Conservation (phyloP, 1,284 basidiomycete species). For the Pascua guehoae region DNA sequence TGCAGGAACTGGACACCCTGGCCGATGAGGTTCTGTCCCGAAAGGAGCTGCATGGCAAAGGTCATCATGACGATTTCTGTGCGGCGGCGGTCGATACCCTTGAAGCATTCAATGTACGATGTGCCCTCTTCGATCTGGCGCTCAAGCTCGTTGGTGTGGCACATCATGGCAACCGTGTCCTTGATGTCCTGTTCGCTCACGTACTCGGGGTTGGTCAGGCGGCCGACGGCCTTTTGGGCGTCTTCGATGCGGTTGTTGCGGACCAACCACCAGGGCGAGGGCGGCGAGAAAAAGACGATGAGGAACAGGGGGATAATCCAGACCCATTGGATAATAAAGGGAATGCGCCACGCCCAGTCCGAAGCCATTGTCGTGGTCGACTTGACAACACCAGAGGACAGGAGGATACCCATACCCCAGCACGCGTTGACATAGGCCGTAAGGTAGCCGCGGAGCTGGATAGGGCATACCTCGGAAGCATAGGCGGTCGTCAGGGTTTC, state of each 20-base stretch:
- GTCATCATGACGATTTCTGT: slow-evolving; percentile 23
- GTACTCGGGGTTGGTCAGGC: slow-evolving; percentile 20
- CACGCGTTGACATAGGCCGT: slow-evolving; percentile 50
- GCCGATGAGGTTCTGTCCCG: slow-evolving; percentile 18
- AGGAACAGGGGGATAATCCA: slow-evolving; percentile 40
- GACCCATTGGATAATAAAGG: slow-evolving; percentile 38
- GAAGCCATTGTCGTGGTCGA: slow-evolving; percentile 32
- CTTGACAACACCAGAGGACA: slow-evolving; percentile 50
- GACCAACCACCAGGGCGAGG: slow-evolving; percentile 39
- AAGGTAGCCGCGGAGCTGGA: slow-evolving; percentile 39
- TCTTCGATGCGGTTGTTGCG: slow-evolving; percentile 34
- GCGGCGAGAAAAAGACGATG: slow-evolving; percentile 32
- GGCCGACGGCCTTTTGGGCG: slow-evolving; percentile 24
- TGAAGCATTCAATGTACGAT: slow-evolving; percentile 26
- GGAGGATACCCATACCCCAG: slow-evolving; percentile 40
- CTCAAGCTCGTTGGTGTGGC: slow-evolving; percentile 36
- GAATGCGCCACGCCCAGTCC: slow-evolving; percentile 39
- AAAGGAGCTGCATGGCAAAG: slow-evolving; percentile 17
- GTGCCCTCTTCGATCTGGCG: slow-evolving; percentile 16
- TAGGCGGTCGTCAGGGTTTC: slow-evolving; percentile 26
- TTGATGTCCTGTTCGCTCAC: slow-evolving; percentile 23
- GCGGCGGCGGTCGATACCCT: slow-evolving; percentile 22
- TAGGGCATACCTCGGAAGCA: slow-evolving; percentile 51
- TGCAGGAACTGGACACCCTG: slow-evolving; percentile 39
- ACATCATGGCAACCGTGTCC: slow-evolving; percentile 32